These are phyloP conservation scores for Capsicum chinense DNA, from an alignment of 257 asterid genomes.

Conservation along the genomic window DNA sequence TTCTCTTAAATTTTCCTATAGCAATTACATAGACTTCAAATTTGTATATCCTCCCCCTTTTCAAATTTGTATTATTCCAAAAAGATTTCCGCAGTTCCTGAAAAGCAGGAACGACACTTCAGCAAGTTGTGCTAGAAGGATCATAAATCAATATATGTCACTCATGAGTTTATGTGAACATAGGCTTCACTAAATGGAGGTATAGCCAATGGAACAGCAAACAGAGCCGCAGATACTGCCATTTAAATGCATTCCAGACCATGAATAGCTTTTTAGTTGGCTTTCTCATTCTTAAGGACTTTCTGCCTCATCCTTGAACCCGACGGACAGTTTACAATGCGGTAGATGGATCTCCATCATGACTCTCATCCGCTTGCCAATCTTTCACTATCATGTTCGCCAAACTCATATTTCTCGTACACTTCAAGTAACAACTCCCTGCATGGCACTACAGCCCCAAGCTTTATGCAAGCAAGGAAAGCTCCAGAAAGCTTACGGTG, in stretches of 20 bases:
- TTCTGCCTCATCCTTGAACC: background rate
- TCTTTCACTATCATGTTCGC: slow-evolving; percentile 35
- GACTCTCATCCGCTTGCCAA: slow-evolving; percentile 36
- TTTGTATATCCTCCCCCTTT: background rate
- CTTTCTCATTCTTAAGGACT: slow-evolving; percentile 19
- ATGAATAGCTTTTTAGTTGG: background rate
- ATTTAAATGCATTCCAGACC: background rate
- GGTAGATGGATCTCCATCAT: slow-evolving; percentile 19
- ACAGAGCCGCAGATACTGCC: background rate
- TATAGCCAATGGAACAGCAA: background rate
- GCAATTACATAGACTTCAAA: background rate
- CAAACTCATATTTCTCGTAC: slow-evolving; percentile 57
- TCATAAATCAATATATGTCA: slow-evolving; percentile 14
- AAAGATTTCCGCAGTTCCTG: background rate
- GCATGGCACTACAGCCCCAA: slow-evolving; percentile 90
- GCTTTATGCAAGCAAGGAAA: slow-evolving; percentile 97
- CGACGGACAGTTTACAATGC: background rate
- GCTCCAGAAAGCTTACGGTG: slow-evolving; percentile 98
- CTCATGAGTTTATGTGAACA: background rate
- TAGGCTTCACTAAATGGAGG: slow-evolving; percentile 9
- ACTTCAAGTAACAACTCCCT: slow-evolving; percentile 73
- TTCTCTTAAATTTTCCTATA: background rate
- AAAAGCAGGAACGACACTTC: slow-evolving; percentile 7
- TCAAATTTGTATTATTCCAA: slow-evolving; percentile 14
- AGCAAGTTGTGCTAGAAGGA: background rate